Percentiles rank a stretch among this genome's conserved stretches.
Conservation (phyloP, 2,329 filamentous ascomycete species). For the Colletotrichum nymphaeae region DNA sequence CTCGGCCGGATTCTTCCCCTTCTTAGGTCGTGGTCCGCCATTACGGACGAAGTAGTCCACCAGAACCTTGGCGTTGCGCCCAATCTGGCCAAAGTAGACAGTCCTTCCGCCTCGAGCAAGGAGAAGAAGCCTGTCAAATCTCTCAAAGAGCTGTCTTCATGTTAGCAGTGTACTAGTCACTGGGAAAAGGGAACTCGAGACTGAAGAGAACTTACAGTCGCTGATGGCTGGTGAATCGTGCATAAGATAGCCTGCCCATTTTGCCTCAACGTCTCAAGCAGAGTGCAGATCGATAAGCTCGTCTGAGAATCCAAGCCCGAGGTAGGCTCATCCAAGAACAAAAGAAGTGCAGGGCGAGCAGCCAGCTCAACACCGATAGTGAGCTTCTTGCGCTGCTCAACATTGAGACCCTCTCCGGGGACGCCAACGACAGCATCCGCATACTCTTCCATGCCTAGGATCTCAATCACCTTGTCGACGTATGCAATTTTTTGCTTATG, state of each 20-base stretch:
- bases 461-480: constrained; percentile 44
- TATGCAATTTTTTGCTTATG: constrained; percentile 41
- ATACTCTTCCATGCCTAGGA: constrained; percentile 65
- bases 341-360: constrained; percentile 77
- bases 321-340: constrained; percentile 83
- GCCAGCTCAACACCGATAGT: constrained; percentile 83
- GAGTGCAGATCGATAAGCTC: constrained; percentile 77
- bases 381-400: constrained; percentile 64
- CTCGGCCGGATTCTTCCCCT: constrained; percentile 73
- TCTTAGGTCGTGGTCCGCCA: constrained; percentile 63
- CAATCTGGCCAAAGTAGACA: constrained; percentile 70
- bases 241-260: constrained; percentile 62
- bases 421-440: constrained; percentile 78
- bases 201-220: constrained; percentile 40
- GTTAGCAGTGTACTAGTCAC: not conserved
- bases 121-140: constrained; percentile 68
- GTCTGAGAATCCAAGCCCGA: constrained; percentile 81
- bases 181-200: not conserved
- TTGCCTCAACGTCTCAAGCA: constrained; percentile 73
- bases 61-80: constrained; percentile 59
- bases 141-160: constrained; percentile 52
- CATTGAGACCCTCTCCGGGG: constrained; percentile 66
- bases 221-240: constrained; percentile 63
- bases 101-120: constrained; percentile 65
- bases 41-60: constrained; percentile 71